Evolutionary conservation across 805 yeast species (phyloP), one percentile per base, ranked within the genome.

Genomic region (Nakazawaea anatomiae): DNA sequence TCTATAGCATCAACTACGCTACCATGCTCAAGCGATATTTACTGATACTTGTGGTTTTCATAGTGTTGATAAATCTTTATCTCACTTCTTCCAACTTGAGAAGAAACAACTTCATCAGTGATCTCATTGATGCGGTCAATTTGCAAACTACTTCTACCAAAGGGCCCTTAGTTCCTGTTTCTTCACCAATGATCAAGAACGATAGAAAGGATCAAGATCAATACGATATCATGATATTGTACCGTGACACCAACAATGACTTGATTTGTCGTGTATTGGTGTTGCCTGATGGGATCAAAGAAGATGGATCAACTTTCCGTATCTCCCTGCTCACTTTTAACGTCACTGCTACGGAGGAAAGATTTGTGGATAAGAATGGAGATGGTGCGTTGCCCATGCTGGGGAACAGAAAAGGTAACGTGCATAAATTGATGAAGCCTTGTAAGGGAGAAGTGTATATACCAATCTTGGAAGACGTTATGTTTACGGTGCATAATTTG

Each of bases 381-480:
- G 35, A 41, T 9, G 25, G 10, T 5, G 42, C 39, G 5, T 40
- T 50, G 9, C 52, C 52, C 11, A 40, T 41, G 30, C 40, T 31
- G n/a, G 30, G 41, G 49, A 42, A 50, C 32, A 34, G 46, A 18
- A 18, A 18, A 18, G 25, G 25, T 18, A 18, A 18, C 25, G 25
- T 18, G n/a, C 52, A 50, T 35, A 50, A 50, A 28, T 36, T 46
- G 39, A 45, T 46, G 49, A 50, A 50, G 38, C 52, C 52, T 10
- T 50, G 52, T 25, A 35, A 27, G 11, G 47, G 47, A 18, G 52
- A 50, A 27, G 46, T 50, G 29, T 46, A 35, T 10, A 10, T 50
- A 25, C 43, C 42, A 28, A 28, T 41, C 10, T 12, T 45, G 11
- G 10, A 45, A 28, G 44, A 50, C 11, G 9, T 8, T n/a, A 40